Base-by-base conservation (phyloP, 208 protist species). In the Crithidia brevicula region DNA sequence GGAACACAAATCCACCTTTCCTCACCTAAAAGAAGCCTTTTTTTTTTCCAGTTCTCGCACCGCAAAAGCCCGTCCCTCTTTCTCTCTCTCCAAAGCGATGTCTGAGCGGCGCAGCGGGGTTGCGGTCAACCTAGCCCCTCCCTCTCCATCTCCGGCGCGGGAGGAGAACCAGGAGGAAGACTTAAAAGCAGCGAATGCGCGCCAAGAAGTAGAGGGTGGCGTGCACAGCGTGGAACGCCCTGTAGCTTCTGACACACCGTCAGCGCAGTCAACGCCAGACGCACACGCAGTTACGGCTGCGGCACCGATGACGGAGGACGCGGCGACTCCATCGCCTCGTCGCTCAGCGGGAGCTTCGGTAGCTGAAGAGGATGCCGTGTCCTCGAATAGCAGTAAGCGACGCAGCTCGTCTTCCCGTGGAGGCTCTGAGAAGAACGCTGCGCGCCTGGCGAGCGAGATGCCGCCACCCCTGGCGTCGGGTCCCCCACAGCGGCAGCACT, bases 101-200 rank as follows among this genome's bases (percentile, higher is more conserved):
- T 60, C 61, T 30, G 70, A 66, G 36, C 62, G 47, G n/a, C 70
- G 61, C 30, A 34, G 62, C 15, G 27, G 42, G 6, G 16, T 23
- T 1, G 45, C 54, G n/a, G 46, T 46, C 30, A 74, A 79, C 46
- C 56, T 79, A 30, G 69, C 70, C 16, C 69, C 70, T 2, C 72
- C 81, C 18, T 77, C 70, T 3, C 63, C 79, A 18, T 74, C 68
- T 6, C 75, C 75, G 15, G 66, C 70, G n/a, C 61, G 64, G n/a
- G 47, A 42, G 25, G 66, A 77, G 11, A 49, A n/a, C n/a, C n/a
- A 70, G 15, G 59, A 9, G 0, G 56, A 52, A 6, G 40, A 20
- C 9, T 27, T 18, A 6, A 38, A 40, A 3, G 42, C 60, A 18
- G 57, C 34, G 27, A 38, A 16, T 38, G 11, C 16, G 18, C 7